phyloP scores from a whole-genome alignment of 1,284 basidiomycete species.

The Xerocomus alliaceus region DNA sequence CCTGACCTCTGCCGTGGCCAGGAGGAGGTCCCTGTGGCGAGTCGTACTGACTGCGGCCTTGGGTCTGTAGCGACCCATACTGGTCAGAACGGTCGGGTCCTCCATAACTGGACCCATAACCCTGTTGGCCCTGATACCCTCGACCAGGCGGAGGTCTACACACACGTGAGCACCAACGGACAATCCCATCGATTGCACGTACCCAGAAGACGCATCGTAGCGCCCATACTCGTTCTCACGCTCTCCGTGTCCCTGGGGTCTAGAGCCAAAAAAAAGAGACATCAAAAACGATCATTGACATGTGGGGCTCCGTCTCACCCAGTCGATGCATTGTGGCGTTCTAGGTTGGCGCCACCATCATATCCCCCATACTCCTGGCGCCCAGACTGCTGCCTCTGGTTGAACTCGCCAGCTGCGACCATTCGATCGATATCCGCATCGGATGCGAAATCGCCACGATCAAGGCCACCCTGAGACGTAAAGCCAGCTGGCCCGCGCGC shows the following conservation, averaged over 20 bases:
- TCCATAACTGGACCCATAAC: slow-evolving; percentile 15
- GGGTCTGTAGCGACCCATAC: slow-evolving; percentile 14
- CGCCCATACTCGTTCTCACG: slow-evolving; percentile 18
- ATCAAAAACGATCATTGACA: background rate
- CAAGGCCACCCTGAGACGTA: slow-evolving; percentile 29
- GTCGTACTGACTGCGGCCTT: slow-evolving; percentile 18
- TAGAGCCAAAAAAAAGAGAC: background rate
- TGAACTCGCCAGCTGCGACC: slow-evolving; percentile 25
- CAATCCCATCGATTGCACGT: background rate
- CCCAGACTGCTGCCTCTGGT: background rate
- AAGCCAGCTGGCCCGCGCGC: background rate
- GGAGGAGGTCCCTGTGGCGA: slow-evolving; percentile 2
- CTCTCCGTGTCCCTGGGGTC: slow-evolving; percentile 12
- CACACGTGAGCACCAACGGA: background rate
- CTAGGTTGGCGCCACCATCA: background rate
- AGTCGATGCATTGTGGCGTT: slow-evolving; percentile 14
- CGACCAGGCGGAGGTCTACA: slow-evolving; percentile 24
- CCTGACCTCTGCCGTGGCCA: slow-evolving; percentile 6
- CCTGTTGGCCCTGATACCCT: slow-evolving; percentile 18
- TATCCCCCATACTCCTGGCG: background rate
- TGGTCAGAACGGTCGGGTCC: slow-evolving; percentile 19
- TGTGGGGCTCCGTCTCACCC: slow-evolving; percentile 20
- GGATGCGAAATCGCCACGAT: slow-evolving; percentile 36
- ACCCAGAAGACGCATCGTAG: slow-evolving; percentile 31
- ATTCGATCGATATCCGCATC: slow-evolving; percentile 35